Evolutionary conservation across 306 rosid species (phyloP), one percentile per base, ranked within the genome.

Genomic region (Purshia tridentata): DNA sequence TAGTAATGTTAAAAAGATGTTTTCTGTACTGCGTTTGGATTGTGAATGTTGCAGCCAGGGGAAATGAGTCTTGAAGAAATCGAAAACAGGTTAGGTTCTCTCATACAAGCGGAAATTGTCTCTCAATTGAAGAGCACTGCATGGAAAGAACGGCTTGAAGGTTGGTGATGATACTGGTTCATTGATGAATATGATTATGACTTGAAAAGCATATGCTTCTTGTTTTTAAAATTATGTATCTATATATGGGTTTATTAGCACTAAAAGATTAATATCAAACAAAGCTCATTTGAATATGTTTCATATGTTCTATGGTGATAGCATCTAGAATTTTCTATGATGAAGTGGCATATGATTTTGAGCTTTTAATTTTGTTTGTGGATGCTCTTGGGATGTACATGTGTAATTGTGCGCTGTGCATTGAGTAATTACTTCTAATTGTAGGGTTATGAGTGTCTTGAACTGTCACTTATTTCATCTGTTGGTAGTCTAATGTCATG

Each of bases 71-170:
- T 95, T 58, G 99, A 95, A 75, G 99, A 95, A 86, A 92, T 95
- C 82, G 97, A 92, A 73, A 92, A 88, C 85, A 87, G 89, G 77
- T 76, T 95, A 78, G 96, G 99, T 73, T 84, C 98, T 81, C 83
- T 90, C 69, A 63, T 95, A 74, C 93, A 88, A 74, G 81, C 85
- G 44, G 98, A 92, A 65, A 86, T 88, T n/a, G 74, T 92, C 78
- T 79, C 96, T 72, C 88, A 75, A 69, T 85, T 95, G 82, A 95
- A 90, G 82, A 95, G 99, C 58, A 29, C 96, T 50, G 92, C 81
- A 10, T 95, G 99, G 99, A 95, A 95, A 80, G 99, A 95, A 77
- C 92, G 99, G 22, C 91, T 95, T 55, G 99, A 95, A 86, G 99
- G 98, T 94, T 80, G 74, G 82, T 78, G 74, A 19, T 73, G 53